Evolutionary conservation across 495 filamentous ascomycete genomes (phyloP), one percentile per base, ranked within the genome.

Genomic region (Penicillium diatomitis): DNA sequence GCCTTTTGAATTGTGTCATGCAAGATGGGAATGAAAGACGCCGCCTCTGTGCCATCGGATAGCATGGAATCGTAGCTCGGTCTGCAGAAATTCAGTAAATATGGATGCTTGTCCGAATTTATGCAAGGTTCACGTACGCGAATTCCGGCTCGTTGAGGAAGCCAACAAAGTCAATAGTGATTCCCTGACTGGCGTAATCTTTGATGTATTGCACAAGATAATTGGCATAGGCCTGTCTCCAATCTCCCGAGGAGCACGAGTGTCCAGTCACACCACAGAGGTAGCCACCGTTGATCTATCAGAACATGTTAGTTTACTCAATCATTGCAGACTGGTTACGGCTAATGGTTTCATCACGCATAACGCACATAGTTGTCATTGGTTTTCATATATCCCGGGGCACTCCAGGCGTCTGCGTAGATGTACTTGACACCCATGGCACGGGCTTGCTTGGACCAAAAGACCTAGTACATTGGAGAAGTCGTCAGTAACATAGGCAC

Each of bases 101-200:
- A 5, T 28, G 4, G 1, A 7, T 10, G 6, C 34, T 36, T 36
- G 34, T 36, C 6, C 34, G 7, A 7, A 36, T 32, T 33, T 42
- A 11, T 31, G 0, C 27, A 0, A 31, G 29, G 8, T 35, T 35
- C 36, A 20, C 37, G 35, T 32, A 40, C 52, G 46, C 27, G 37
- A 53, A 72, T 46, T 80, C 72, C 0, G 78, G 79, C 59, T 82
- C 79, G 48, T 81, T 82, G 51, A 80, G 53, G 48, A 77, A 80
- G 5, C 77, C 77, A 10, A 82, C 48, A 47, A 75, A 67, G 3
- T 69, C 72, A 38, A 80, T 58, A 0, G 60, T 58, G 28, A 80
- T 71, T 2, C 76, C 77, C n/a, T 64, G 64, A 38, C 68, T 61
- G 35, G 61, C 51, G 51, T 82, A 82, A 47, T 66, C 67, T 50